These are phyloP conservation scores for Melocanna baccifera DNA, from an alignment of 176 grass and related monocot species.

Conservation along the genomic window DNA sequence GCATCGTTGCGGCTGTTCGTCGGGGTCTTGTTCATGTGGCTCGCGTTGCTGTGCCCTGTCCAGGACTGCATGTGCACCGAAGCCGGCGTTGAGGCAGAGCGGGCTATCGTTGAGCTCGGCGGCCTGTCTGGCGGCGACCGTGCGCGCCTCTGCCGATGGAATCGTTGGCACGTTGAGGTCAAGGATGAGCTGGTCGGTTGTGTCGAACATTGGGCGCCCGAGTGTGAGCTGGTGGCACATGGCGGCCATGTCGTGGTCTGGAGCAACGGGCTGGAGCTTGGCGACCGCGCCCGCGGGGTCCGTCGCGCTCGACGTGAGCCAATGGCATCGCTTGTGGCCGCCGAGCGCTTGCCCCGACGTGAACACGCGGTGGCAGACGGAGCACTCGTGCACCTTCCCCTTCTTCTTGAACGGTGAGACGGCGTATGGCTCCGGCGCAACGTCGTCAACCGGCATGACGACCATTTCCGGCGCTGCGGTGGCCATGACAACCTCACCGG, in stretches of 20 bases:
- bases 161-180: conserved; percentile 61
- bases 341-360: conserved; percentile 81
- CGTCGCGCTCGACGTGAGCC: conserved; percentile 48
- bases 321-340: conserved; percentile 89
- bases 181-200: conserved; percentile 18
- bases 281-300: conserved; percentile 13
- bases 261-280: conserved; percentile 33
- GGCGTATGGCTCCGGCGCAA: neutral
- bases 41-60: conserved; percentile 24
- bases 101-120: conserved; percentile 12
- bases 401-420: conserved; percentile 51
- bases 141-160: neutral
- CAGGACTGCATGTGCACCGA: conserved; percentile 44
- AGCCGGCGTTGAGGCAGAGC: conserved; percentile 45
- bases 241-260: conserved; percentile 36
- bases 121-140: neutral
- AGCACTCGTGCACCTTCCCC: conserved; percentile 84
- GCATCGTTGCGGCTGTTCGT: conserved; percentile 37
- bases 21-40: conserved; percentile 34
- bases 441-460: conserved; percentile 32
- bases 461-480: conserved; percentile 18
- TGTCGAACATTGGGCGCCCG: conserved; percentile 23
- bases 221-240: conserved; percentile 50
- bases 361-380: conserved; percentile 85
- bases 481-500: neutral